Conservation (phyloP, 2,329 filamentous ascomycete genomes). For the Paramyrothecium roridum region DNA sequence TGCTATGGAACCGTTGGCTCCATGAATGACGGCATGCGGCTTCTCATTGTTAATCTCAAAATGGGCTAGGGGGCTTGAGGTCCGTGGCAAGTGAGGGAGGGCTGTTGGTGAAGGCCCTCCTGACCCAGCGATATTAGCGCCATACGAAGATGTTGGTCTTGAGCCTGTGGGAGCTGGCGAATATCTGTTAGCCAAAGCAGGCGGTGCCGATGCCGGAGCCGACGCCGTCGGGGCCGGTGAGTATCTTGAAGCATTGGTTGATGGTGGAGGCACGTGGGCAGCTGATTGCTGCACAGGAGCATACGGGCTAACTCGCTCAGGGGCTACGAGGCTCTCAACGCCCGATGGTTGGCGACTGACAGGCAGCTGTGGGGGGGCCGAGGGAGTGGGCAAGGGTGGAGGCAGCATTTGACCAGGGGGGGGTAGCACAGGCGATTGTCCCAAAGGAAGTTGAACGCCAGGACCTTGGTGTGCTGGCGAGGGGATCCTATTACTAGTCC, state of each 20-base stretch:
- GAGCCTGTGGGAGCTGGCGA: constrained; percentile 41
- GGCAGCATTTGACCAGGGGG: constrained; percentile 15
- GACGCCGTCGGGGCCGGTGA: constrained; percentile 54
- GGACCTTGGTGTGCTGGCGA: constrained; percentile 35
- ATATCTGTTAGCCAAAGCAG: constrained; percentile 47
- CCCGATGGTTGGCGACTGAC: constrained; percentile 14
- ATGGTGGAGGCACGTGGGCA: constrained; percentile 26
- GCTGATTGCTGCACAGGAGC: constrained; percentile 38
- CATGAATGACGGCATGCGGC: constrained; percentile 13
- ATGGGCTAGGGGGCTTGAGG: constrained; percentile 63
- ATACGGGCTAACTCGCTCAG: constrained; percentile 52
- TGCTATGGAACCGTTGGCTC: constrained; percentile 33
- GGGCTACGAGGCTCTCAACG: constrained; percentile 46
- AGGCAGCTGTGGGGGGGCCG: constrained; percentile 10
- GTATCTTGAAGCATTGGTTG: constrained; percentile 47
- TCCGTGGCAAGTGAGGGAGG: constrained; percentile 59
- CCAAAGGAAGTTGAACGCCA: constrained; percentile 17
- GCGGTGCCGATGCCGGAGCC: constrained; percentile 35
- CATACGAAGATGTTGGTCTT: constrained; percentile 40
- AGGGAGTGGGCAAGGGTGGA: constrained; percentile 8
- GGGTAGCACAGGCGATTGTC: constrained; percentile 20
- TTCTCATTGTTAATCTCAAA: constrained; percentile 52
- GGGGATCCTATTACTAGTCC: constrained; percentile 42
- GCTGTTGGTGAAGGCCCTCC: constrained; percentile 37
- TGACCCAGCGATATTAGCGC: constrained; percentile 23